Percentiles rank a stretch among this genome's conserved stretches.
Evolutionary conservation across 768 basidiomycete species (phyloP).

Genomic region (Macrocybe gigantea): DNA sequence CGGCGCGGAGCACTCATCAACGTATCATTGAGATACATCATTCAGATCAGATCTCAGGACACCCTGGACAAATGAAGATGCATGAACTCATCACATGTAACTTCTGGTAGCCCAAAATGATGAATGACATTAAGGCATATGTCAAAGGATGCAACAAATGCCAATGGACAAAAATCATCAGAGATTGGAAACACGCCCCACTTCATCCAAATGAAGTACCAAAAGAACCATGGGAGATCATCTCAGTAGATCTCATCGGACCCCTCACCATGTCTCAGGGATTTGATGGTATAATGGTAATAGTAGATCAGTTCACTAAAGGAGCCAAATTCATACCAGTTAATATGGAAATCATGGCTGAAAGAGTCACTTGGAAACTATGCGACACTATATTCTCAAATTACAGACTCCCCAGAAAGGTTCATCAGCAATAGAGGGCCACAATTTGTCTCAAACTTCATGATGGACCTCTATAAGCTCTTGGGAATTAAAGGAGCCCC

Average conservation of each 20-base stretch:
- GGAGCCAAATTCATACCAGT: slow-evolving; percentile 14
- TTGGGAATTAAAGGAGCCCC: no score
- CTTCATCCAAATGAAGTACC: slow-evolving; percentile 16
- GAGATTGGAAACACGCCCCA: slow-evolving; percentile 15
- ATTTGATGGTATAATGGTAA: slow-evolving; percentile 27
- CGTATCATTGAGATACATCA: no score
- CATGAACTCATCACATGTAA: slow-evolving; percentile 19
- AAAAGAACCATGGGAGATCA: slow-evolving; percentile 20
- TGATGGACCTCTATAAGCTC: no score
- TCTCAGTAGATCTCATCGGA: slow-evolving; percentile 31
- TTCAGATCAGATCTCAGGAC: no score
- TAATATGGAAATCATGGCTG: slow-evolving; percentile 11
- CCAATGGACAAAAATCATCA: slow-evolving; percentile 23
- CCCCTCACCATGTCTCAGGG: slow-evolving; percentile 24
- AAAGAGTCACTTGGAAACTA: slow-evolving; percentile 5
- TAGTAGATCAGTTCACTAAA: slow-evolving; percentile 17
- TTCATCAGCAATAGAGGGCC: no score
- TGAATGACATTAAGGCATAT: slow-evolving; percentile 12
- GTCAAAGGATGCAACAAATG: slow-evolving; percentile 25
- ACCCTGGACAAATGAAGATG: no score
- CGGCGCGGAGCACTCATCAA: no score
- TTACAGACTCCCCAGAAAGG: no score
- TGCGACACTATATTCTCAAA: no score
- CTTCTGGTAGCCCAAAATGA: slow-evolving; percentile 18
- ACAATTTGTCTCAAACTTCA: no score